Percentiles rank a stretch among this genome's conserved stretches.
phyloP scores from a whole-genome alignment of 1,284 basidiomycete genomes.

The Cerrena zonata region DNA sequence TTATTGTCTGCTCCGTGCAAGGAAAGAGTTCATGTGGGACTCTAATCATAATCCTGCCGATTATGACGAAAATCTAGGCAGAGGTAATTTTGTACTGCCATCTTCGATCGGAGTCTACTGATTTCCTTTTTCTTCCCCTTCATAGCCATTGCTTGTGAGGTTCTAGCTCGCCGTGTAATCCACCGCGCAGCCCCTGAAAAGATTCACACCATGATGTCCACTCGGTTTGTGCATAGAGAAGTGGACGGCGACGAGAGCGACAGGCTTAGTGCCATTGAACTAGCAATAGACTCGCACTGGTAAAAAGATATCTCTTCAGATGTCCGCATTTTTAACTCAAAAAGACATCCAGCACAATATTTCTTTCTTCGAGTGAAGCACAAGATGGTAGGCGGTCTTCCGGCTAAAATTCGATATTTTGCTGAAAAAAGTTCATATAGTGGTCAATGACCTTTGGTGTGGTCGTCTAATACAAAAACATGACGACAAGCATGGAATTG shows the following conservation, averaged over 20 bases:
- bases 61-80: conserved; percentile 77
- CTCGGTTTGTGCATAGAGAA: conserved; percentile 69
- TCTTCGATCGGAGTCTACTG: neutral
- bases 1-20: conserved; percentile 76
- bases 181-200: conserved; percentile 62
- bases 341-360: conserved; percentile 55
- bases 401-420: conserved; percentile 1
- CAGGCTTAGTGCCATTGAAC: conserved; percentile 71
- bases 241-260: conserved; percentile 74
- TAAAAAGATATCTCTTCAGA: conserved; percentile 26
- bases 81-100: conserved; percentile 45
- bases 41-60: conserved; percentile 72
- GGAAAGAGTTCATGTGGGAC: conserved; percentile 73
- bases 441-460: conserved; percentile 70
- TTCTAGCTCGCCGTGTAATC: conserved; percentile 77
- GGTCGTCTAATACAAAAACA: conserved; percentile 79
- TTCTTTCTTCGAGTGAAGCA: conserved; percentile 82
- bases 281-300: conserved; percentile 82
- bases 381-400: conserved; percentile 57
- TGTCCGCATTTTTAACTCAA: neutral
- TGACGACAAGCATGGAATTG: conserved; percentile 62
- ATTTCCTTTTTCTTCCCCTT: neutral
- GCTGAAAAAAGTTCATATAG: conserved; percentile 29
- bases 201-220: conserved; percentile 68
- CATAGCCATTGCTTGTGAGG: conserved; percentile 84